Evolutionary conservation across 495 filamentous ascomycete genomes (phyloP).

Genomic region (Neurospora tetraspora): DNA sequence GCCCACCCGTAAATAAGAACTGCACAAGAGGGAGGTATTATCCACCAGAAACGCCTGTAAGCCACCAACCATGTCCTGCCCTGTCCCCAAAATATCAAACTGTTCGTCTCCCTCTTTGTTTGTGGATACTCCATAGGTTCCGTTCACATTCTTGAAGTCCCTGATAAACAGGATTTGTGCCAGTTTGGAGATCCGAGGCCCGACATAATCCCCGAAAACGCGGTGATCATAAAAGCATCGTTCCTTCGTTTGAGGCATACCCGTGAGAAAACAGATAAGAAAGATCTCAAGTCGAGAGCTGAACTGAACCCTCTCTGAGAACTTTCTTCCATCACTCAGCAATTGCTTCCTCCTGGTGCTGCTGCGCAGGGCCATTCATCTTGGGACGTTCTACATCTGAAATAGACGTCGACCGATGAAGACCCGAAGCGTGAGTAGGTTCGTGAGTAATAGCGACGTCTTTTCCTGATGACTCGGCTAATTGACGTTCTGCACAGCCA

Average conservation of each 20-base stretch:
- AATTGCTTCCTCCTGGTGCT: neutral
- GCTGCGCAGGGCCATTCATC: neutral
- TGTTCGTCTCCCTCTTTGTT: neutral
- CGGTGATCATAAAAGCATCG: neutral
- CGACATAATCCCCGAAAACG: neutral
- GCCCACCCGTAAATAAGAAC: neutral
- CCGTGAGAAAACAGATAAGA: neutral
- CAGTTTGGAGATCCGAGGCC: neutral
- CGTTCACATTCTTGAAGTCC: neutral
- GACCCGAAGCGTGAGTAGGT: constrained; percentile 1
- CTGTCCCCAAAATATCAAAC: neutral
- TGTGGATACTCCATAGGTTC: neutral
- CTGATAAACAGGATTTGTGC: neutral
- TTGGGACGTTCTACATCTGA: neutral
- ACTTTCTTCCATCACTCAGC: neutral
- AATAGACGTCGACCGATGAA: constrained; percentile 2
- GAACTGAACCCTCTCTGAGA: neutral
- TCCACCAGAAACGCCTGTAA: neutral
- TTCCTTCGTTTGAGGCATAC: neutral
- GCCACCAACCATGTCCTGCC: neutral
- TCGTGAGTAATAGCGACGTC: neutral
- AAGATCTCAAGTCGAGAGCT: neutral
- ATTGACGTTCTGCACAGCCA: neutral
- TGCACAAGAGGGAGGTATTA: neutral
- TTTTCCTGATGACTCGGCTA: neutral